Evolutionary conservation across 2,329 filamentous ascomycete genomes (phyloP).

Genomic region (Fusarium miscanthi): DNA sequence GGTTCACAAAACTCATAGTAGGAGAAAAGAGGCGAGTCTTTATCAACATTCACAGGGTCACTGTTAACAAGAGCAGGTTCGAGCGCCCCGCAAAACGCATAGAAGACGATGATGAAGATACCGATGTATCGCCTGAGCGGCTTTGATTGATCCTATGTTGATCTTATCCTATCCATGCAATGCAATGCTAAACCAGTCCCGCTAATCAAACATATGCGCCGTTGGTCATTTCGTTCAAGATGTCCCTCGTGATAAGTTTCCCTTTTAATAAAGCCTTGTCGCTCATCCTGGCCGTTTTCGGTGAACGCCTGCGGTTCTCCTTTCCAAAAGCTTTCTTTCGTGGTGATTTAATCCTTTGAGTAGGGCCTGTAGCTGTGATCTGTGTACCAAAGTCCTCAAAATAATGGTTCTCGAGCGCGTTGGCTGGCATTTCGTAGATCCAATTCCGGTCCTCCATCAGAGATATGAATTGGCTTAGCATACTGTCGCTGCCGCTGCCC

Average conservation of each 20-base stretch:
- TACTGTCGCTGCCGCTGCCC: conserved; percentile 75
- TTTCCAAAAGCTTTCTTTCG: conserved; percentile 51
- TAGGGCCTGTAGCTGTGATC: conserved; percentile 50
- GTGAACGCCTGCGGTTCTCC: conserved; percentile 60
- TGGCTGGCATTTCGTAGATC: conserved; percentile 77
- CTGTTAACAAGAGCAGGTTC: conserved; percentile 46
- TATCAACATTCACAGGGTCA: background rate
- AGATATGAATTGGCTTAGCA: conserved; percentile 79
- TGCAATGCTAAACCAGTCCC: conserved; percentile 22
- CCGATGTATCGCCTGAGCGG: conserved; percentile 25
- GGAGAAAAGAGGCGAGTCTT: conserved; percentile 61
- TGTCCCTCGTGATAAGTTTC: conserved; percentile 77
- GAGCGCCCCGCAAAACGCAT: conserved; percentile 45
- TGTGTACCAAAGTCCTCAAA: conserved; percentile 71
- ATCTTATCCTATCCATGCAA: conserved; percentile 21
- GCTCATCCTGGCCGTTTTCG: conserved; percentile 68
- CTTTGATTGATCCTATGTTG: conserved; percentile 27
- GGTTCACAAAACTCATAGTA: conserved; percentile 67
- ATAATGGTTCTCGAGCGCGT: conserved; percentile 73
- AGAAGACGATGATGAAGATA: conserved; percentile 39
- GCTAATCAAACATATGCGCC: conserved; percentile 52
- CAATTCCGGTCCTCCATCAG: conserved; percentile 84
- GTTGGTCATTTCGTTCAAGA: conserved; percentile 76
- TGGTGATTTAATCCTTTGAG: conserved; percentile 45
- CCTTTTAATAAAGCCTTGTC: conserved; percentile 72